Evolutionary conservation across 192 early-diverging fungal genomes (phyloP), one percentile per base, ranked within the genome.

Genomic region (Backusella sp.): DNA sequence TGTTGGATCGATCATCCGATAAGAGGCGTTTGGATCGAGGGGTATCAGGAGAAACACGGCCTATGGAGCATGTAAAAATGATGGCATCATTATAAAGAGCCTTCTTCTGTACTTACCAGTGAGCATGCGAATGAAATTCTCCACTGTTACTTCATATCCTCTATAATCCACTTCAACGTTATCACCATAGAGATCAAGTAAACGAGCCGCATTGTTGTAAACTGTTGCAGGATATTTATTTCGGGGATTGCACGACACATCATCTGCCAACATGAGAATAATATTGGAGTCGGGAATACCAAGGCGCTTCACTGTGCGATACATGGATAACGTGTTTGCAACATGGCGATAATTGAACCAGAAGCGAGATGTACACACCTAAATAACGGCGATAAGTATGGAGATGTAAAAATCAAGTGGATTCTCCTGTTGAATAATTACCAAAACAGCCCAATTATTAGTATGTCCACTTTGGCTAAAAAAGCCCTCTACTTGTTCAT

Each of bases 281-380:
- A 99, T 98, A 84, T 98, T 96, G 9, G 94, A 96, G 82, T 99
- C 98, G 0, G 98, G 98, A 73, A 99, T 99, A 28, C 98, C 98
- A 34, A 99, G 89, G 30, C 96, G 90, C 76, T 99, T 98, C 32
- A 99, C 96, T 8, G 96, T 98, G n/a, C 95, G 91, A 85, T 99
- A 99, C 87, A 99, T 97, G 21, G 97, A 97, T 30, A 99, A 86
- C 9, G 97, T 96, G 80, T 99, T 99, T 79, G 98, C 97, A 66
- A 98, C 97, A 83, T 99, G 98, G 15, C 96, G 86, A 84, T 99
- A 99, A 84, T 99, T 99, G 89, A 99, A 98, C 98, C 98, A 99
- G 84, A 97, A 99, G 8, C 98, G 91, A 14, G 98, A 99, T 3
- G 98, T 97, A 86, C 95, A 95, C 30, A 97, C 94, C 92, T 94